Evolutionary conservation across 1,284 basidiomycete species (phyloP).

Genomic region (Irpex sp.): DNA sequence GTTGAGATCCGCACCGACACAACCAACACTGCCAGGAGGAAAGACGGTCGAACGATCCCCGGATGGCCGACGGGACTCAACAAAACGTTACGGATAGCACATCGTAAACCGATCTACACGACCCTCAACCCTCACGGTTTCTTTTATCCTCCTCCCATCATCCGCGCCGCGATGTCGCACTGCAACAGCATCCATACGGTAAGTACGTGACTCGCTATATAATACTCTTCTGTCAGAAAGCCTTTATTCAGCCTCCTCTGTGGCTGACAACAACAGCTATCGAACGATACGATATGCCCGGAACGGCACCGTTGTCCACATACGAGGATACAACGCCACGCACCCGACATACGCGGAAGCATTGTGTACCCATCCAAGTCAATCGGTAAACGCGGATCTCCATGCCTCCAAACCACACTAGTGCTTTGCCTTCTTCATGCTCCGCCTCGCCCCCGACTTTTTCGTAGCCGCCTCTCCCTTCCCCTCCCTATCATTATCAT

Average conservation of each 20-base stretch:
- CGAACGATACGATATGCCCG: background rate
- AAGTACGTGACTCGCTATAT: too few species aligned
- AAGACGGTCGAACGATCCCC: background rate
- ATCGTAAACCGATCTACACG: background rate
- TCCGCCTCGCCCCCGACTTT: conserved; percentile 51
- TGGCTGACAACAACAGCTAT: too few species aligned
- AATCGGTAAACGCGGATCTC: background rate
- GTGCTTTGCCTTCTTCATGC: conserved; percentile 53
- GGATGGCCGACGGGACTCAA: background rate
- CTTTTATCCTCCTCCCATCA: too few species aligned
- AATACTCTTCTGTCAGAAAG: too few species aligned
- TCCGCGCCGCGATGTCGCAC: too few species aligned
- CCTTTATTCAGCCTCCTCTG: too few species aligned
- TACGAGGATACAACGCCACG: background rate
- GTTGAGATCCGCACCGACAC: background rate
- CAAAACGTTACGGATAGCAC: background rate
- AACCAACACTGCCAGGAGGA: background rate
- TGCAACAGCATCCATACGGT: too few species aligned
- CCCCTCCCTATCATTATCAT: conserved; percentile 22
- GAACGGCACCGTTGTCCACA: background rate
- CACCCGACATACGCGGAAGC: background rate
- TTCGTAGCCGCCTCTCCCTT: conserved; percentile 33
- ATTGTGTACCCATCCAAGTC: background rate
- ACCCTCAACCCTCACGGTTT: background rate
- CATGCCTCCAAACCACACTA: conserved; percentile 17